phyloP scores from a whole-genome alignment of 345 rosid species.

The Cardamine occulta region DNA sequence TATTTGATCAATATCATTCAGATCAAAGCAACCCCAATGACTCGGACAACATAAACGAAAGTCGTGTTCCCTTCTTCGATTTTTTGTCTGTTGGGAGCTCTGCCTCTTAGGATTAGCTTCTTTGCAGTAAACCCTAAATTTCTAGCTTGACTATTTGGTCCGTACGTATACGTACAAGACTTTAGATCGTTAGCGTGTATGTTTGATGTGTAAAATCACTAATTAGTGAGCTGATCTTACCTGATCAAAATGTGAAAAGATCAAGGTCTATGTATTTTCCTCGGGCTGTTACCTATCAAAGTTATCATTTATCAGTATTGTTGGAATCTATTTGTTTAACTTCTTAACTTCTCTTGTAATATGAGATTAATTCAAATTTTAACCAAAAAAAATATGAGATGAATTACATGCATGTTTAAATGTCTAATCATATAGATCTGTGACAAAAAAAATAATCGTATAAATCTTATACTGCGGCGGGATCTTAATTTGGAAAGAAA shows the following conservation, averaged over 20 bases:
- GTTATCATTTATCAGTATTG: neutral
- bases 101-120: constrained; percentile 37
- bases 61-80: constrained; percentile 54
- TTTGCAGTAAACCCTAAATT: constrained; percentile 5
- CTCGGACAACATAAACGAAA: constrained; percentile 25
- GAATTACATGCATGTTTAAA: neutral
- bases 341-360: neutral
- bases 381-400: neutral
- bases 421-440: neutral
- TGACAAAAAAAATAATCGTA: neutral
- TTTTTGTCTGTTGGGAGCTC: constrained; percentile 62
- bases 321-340: neutral
- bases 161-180: constrained; percentile 32
- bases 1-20: constrained; percentile 51
- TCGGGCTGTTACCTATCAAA: neutral
- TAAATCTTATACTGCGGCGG: constrained; percentile 4
- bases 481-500: neutral
- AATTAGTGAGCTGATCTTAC: constrained; percentile 14
- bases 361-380: neutral
- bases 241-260: constrained; percentile 9
- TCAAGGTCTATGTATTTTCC: neutral
- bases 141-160: constrained; percentile 30
- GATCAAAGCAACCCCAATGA: constrained; percentile 31
- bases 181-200: constrained; percentile 21
- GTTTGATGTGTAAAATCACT: constrained; percentile 30